These are phyloP conservation scores for Apiospora rasikravindrae DNA, from an alignment of 2,329 filamentous ascomycete genomes.

Conservation along the genomic window DNA sequence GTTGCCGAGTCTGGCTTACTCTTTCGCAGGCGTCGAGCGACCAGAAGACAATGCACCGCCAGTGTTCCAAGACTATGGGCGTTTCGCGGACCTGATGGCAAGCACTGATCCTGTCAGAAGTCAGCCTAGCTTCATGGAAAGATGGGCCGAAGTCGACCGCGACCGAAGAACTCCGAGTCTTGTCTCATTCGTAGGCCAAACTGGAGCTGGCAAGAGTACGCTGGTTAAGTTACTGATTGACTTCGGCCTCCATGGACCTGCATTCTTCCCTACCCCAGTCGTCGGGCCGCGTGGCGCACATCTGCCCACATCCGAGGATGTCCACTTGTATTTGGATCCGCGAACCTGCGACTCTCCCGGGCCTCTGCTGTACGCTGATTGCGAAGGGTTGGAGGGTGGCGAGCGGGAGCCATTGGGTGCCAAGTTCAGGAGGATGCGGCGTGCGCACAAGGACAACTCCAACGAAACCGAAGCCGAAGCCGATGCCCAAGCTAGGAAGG, in stretches of 20 bases:
- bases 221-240: constrained; percentile 51
- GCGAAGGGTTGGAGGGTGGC: constrained; percentile 54
- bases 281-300: constrained; percentile 39
- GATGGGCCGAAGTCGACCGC: constrained; percentile 18
- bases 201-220: constrained; percentile 51
- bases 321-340: constrained; percentile 54
- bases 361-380: constrained; percentile 53
- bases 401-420: constrained; percentile 33
- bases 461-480: not conserved
- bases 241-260: constrained; percentile 26
- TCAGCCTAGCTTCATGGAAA: constrained; percentile 16
- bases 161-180: constrained; percentile 36
- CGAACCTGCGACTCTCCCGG: constrained; percentile 37
- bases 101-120: constrained; percentile 19
- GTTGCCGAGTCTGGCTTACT: not conserved
- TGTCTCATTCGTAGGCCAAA: constrained; percentile 46
- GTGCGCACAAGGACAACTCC: constrained; percentile 2
- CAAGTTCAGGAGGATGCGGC: constrained; percentile 25
- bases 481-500: constrained; percentile 8
- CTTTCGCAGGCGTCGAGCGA: constrained; percentile 20
- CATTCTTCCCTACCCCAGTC: constrained; percentile 43
- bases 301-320: constrained; percentile 50
- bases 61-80: constrained; percentile 46
- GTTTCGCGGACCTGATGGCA: constrained; percentile 44
- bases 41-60: constrained; percentile 27